Percentiles rank a stretch among this genome's conserved stretches.
Evolutionary conservation across 306 rosid genomes (phyloP).

Genomic region (Notholithocarpus densiflorus): DNA sequence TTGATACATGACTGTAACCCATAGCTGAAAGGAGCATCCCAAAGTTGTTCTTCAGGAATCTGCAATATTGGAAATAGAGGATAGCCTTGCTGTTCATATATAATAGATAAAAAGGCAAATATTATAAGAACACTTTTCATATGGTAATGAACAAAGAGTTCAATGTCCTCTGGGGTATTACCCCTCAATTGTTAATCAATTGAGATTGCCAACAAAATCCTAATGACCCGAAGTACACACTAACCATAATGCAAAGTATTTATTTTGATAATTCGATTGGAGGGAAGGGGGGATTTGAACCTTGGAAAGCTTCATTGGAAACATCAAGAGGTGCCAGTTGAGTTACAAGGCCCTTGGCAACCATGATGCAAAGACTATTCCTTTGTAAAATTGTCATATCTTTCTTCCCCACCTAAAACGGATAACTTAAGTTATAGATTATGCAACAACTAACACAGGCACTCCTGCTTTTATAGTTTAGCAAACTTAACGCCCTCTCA

Average conservation of each 20-base stretch:
- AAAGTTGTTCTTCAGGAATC: conserved; percentile 38
- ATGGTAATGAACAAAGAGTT: neutral
- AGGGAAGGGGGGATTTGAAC: too few species aligned
- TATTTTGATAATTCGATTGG: too few species aligned
- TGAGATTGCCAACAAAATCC: neutral
- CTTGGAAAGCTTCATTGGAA: too few species aligned
- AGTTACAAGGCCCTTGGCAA: too few species aligned
- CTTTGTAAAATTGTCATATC: neutral
- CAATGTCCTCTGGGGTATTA: neutral
- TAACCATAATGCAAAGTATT: neutral
- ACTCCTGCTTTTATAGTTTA: too few species aligned
- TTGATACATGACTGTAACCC: conserved; percentile 60
- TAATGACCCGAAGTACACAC: neutral
- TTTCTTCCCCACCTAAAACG: neutral
- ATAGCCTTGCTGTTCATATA: neutral
- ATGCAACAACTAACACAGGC: too few species aligned
- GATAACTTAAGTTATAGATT: neutral
- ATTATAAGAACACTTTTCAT: neutral
- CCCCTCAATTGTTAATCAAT: neutral
- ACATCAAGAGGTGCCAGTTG: too few species aligned
- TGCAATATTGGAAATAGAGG: conserved; percentile 17
- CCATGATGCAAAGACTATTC: neutral
- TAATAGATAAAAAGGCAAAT: neutral
- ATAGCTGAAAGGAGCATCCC: conserved; percentile 61
- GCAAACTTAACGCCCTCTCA: too few species aligned